phyloP scores from a whole-genome alignment of 2,329 filamentous ascomycete species.

The Zarea fungicola region DNA sequence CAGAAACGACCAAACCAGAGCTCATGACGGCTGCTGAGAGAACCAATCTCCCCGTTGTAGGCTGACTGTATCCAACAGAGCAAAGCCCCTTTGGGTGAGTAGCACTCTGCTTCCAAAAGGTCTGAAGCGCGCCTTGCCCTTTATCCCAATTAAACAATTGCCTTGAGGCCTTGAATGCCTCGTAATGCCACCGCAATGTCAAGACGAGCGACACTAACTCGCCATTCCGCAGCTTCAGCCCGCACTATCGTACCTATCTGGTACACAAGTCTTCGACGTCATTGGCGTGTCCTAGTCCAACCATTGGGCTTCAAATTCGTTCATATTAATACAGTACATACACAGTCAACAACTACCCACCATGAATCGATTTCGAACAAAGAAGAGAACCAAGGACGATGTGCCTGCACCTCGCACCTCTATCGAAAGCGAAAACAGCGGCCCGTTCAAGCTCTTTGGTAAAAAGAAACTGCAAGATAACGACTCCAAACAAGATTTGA shows the following conservation, averaged over 20 bases:
- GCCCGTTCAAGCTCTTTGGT: slow-evolving; percentile 51
- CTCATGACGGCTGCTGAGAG: background rate
- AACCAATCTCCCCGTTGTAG: background rate
- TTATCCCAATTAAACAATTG: too few relatives aligned
- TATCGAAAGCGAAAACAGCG: slow-evolving; percentile 49
- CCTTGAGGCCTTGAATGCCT: too few relatives aligned
- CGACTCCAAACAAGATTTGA: slow-evolving; percentile 60
- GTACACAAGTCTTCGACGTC: too few relatives aligned
- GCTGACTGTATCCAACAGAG: slow-evolving; percentile 4
- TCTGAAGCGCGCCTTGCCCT: too few relatives aligned
- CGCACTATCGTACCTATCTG: too few relatives aligned
- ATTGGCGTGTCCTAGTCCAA: too few relatives aligned
- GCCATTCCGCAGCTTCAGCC: too few relatives aligned
- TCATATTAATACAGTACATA: background rate
- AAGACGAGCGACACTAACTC: too few relatives aligned
- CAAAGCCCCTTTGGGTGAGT: background rate
- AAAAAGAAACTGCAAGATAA: slow-evolving; percentile 51
- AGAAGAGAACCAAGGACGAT: slow-evolving; percentile 64
- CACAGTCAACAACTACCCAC: slow-evolving; percentile 13
- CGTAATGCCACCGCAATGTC: too few relatives aligned
- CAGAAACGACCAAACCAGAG: background rate
- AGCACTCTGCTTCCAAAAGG: background rate
- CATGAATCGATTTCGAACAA: slow-evolving; percentile 75
- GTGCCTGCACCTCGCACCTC: slow-evolving; percentile 41
- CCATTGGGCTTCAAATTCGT: background rate